Evolutionary conservation across 306 rosid species (phyloP).

Genomic region (Prosopis cineraria): DNA sequence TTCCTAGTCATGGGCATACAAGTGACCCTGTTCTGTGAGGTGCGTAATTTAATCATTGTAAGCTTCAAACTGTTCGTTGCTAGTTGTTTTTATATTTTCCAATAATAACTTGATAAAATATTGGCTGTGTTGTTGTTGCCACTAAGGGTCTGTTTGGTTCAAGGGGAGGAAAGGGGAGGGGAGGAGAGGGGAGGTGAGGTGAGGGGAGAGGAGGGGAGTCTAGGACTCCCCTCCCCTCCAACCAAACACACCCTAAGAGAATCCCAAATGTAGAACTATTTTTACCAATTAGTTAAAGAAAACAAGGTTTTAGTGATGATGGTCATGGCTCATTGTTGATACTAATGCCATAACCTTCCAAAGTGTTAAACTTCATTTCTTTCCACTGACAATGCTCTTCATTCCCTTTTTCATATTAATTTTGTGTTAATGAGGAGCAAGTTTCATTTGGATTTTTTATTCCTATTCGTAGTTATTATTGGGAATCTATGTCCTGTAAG

Average conservation of each 20-base stretch:
- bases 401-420: constrained; percentile 11
- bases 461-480: constrained; percentile 42
- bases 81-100: constrained; percentile 7
- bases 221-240: too few relatives aligned
- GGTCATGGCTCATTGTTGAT: constrained; percentile 14
- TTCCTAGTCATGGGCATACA: constrained; percentile 18
- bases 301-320: constrained; percentile 19
- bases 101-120: neutral
- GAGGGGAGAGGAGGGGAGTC: too few relatives aligned
- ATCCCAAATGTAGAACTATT: neutral
- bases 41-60: constrained; percentile 14
- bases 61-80: constrained; percentile 19
- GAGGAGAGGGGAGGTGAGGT: too few relatives aligned
- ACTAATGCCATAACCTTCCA: constrained; percentile 15
- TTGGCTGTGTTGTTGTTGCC: constrained; percentile 18
- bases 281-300: constrained; percentile 25
- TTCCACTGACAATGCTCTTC: neutral
- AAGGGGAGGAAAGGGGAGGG: too few relatives aligned
- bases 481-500: constrained; percentile 57
- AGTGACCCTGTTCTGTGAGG: constrained; percentile 18
- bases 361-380: constrained; percentile 2
- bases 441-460: constrained; percentile 27
- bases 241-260: too few relatives aligned
- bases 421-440: constrained; percentile 24
- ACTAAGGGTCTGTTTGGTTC: too few relatives aligned